Percentiles rank a stretch among this genome's conserved stretches.
phyloP scores from a whole-genome alignment of 495 filamentous ascomycete genomes.

The Tuber melanosporum region DNA sequence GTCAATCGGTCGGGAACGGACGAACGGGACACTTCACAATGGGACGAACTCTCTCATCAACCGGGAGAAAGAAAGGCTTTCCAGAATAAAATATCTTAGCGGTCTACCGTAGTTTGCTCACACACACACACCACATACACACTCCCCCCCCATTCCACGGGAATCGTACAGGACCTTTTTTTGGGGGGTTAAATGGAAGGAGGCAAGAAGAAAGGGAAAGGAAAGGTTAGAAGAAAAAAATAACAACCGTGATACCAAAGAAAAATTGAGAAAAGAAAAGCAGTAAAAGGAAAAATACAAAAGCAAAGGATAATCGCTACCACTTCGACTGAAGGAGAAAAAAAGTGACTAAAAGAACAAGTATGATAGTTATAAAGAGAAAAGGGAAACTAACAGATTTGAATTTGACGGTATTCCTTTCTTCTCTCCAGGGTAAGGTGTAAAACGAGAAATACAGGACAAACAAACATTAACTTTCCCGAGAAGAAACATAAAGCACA shows the following conservation, averaged over 20 bases:
- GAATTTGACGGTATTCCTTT: not conserved
- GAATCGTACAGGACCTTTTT: slow-evolving; percentile 2
- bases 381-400: not conserved
- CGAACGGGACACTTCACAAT: not conserved
- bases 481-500: not conserved
- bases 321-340: not conserved
- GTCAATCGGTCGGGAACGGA: not conserved
- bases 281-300: not conserved
- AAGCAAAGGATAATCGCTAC: not conserved
- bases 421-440: not conserved
- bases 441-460: not conserved
- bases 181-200: not conserved
- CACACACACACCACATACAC: not conserved
- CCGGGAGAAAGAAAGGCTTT: not conserved
- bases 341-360: not conserved
- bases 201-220: not conserved
- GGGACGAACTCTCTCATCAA: not conserved
- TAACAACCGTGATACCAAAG: not conserved
- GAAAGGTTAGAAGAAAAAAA: not conserved
- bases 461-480: slow-evolving; percentile 6
- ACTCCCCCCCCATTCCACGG: not conserved
- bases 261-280: not conserved
- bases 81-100: slow-evolving; percentile 7
- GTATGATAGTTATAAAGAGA: not conserved
- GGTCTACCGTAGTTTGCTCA: slow-evolving; percentile 4